phyloP scores from a whole-genome alignment of 176 grass and related monocot species.

The Zoysia pacifica region DNA sequence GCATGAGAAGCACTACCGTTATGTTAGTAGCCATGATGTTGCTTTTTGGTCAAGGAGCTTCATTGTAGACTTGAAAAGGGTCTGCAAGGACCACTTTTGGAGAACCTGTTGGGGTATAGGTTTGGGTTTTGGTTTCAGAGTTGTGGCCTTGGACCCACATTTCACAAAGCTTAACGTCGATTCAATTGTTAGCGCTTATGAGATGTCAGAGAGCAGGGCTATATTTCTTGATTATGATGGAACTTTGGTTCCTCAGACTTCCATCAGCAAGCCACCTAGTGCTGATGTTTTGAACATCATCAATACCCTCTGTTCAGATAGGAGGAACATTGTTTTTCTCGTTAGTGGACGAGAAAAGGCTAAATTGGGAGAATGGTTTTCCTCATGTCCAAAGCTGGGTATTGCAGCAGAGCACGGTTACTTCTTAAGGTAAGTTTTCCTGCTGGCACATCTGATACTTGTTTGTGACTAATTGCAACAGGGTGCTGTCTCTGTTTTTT shows the following conservation, averaged over 20 bases:
- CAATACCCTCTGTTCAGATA: conserved; percentile 72
- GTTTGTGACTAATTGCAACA: conserved; percentile 10
- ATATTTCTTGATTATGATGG: conserved; percentile 95
- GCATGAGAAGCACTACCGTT: conserved; percentile 87
- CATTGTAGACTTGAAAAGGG: conserved; percentile 64
- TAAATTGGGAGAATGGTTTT: conserved; percentile 66
- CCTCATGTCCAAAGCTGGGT: conserved; percentile 62
- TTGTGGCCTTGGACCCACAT: conserved; percentile 78
- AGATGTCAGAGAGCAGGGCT: conserved; percentile 60
- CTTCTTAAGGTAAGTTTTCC: conserved; percentile 61
- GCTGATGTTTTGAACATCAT: conserved; percentile 69
- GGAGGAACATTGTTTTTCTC: conserved; percentile 66
- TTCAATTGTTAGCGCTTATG: conserved; percentile 66
- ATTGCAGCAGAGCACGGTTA: conserved; percentile 89
- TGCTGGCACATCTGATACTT: not conserved
- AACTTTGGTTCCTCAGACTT: conserved; percentile 65
- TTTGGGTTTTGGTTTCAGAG: conserved; percentile 83
- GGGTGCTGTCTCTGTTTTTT: not conserved
- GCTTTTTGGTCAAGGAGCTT: conserved; percentile 81
- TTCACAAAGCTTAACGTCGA: conserved; percentile 90
- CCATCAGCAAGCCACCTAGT: conserved; percentile 67
- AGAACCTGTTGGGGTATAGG: conserved; percentile 92
- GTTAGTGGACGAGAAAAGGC: conserved; percentile 74
- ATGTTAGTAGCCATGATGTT: conserved; percentile 81
- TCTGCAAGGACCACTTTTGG: conserved; percentile 80